Conservation (phyloP, 2,329 filamentous ascomycete genomes). For the Cladosporium oxysporum region DNA sequence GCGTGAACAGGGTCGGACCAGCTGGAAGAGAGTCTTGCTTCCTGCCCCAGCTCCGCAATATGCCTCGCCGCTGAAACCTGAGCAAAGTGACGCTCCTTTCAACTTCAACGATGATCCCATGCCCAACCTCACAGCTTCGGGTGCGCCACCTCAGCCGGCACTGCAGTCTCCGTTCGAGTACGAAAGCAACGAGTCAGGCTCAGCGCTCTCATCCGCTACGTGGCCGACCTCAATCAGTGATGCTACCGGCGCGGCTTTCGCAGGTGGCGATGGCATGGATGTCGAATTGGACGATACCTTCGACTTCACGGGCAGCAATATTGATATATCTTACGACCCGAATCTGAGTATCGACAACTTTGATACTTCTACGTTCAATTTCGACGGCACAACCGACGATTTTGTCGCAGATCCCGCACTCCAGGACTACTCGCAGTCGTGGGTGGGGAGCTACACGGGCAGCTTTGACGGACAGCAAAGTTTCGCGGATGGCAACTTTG, state of each 20-base stretch:
- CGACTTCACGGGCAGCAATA: slow-evolving; percentile 44
- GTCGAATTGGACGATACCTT: slow-evolving; percentile 37
- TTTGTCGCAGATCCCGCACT: slow-evolving; percentile 29
- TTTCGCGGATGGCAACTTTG: not conserved
- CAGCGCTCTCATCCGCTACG: slow-evolving; percentile 32
- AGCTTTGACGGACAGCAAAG: slow-evolving; percentile 13
- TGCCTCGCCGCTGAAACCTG: not conserved
- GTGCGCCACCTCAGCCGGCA: slow-evolving; percentile 20
- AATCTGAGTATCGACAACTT: slow-evolving; percentile 27
- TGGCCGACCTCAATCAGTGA: slow-evolving; percentile 27
- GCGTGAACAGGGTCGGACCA: slow-evolving; percentile 27
- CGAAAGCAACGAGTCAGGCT: slow-evolving; percentile 27
- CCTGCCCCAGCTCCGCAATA: slow-evolving; percentile 17
- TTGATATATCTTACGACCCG: slow-evolving; percentile 43
- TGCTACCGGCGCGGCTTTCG: not conserved
- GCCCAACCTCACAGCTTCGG: slow-evolving; percentile 21
- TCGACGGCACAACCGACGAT: slow-evolving; percentile 25
- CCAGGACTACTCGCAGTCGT: slow-evolving; percentile 28
- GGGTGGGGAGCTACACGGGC: slow-evolving; percentile 24
- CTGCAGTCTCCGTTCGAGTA: slow-evolving; percentile 38
- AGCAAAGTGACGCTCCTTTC: slow-evolving; percentile 27
- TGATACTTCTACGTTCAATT: slow-evolving; percentile 35
- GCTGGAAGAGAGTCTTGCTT: slow-evolving; percentile 32
- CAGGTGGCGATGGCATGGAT: not conserved
- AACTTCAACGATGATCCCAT: slow-evolving; percentile 23